Base-by-base conservation (phyloP, 371 early-diverging fungal genomes). In the Enteropsectra breve region DNA sequence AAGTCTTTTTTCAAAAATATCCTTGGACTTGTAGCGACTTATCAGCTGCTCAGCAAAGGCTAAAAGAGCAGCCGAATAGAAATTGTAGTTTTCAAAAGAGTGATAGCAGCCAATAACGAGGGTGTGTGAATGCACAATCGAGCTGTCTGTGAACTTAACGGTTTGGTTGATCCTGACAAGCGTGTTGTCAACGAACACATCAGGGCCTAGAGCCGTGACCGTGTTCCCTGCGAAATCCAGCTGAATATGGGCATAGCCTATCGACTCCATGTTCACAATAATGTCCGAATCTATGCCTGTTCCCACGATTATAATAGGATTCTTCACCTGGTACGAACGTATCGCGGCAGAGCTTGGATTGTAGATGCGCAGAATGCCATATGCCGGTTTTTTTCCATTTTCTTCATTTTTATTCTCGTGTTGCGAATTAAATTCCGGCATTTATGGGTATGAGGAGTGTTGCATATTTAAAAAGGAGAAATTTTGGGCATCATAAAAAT, bases 41-140 rank as follows among this genome's bases (percentile, higher is more conserved):
- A 50, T 50, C 18, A 6, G 11, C 52, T 50, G 8, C 18, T 8
- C 15, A 8, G 11, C 52, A 11, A 11, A 8, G 8, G 6, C 52
- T 24, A 24, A 32, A 26, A 50, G 6, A 6, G 8, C 15, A 8
- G 8, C 52, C 6, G 8, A 11, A 32, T 50, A 32, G 15, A 11
- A 32, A 26, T 6, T 32, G 6, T 8, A 18, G 15, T 24, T 32
- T 6, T 15, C 52, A 24, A 18, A 6, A 6, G 28, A 11, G 18
- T 50, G 11, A 8, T 8, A 50, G 11, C 8, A 8, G 18, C 52
- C 28, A 6, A 56, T 11, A 23, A 56, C 24, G 5, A 37, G 11
- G 56, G 33, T 56, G 56, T 56, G 56, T 13, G 34, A 15, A 21
- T 28, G 6, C 6, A 56, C 26, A 36, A 56, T 26, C 11, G 56